phyloP scores from a whole-genome alignment of 257 asterid genomes.

The Leonotis leonurus region DNA sequence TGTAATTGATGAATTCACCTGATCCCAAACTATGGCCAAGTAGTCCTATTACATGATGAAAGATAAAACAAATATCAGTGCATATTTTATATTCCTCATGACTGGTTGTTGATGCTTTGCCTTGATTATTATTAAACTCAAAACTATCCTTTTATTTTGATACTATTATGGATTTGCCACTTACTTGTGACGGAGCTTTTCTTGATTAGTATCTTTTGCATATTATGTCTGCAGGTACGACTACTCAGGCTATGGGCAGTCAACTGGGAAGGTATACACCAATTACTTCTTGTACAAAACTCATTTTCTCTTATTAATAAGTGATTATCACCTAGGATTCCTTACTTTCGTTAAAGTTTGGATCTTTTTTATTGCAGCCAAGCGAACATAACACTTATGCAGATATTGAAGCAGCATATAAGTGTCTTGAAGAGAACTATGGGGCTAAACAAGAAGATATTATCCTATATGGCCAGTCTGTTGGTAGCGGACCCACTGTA shows the following conservation, averaged over 20 bases:
- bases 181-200: conserved; percentile 5
- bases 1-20: too few species aligned
- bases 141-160: neutral
- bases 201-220: conserved; percentile 8
- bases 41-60: too few species aligned
- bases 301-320: neutral
- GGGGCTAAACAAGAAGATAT: conserved; percentile 91
- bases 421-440: conserved; percentile 83
- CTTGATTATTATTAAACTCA: conserved; percentile 3
- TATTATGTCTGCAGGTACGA: conserved; percentile 56
- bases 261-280: conserved; percentile 73
- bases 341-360: conserved; percentile 16
- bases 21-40: too few species aligned
- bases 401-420: conserved; percentile 89
- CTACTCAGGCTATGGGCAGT: conserved; percentile 90
- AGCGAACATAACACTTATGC: conserved; percentile 91
- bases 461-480: conserved; percentile 93
- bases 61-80: too few species aligned
- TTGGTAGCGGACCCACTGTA: conserved; percentile 92
- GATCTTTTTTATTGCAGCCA: conserved; percentile 48
- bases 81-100: too few species aligned
- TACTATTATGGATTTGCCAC: neutral
- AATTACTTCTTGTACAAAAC: conserved; percentile 1
- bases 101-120: too few species aligned
- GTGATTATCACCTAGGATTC: conserved; percentile 10